Base-by-base conservation (phyloP, 208 protist genomes). In the Leishmania gerbilli region DNA sequence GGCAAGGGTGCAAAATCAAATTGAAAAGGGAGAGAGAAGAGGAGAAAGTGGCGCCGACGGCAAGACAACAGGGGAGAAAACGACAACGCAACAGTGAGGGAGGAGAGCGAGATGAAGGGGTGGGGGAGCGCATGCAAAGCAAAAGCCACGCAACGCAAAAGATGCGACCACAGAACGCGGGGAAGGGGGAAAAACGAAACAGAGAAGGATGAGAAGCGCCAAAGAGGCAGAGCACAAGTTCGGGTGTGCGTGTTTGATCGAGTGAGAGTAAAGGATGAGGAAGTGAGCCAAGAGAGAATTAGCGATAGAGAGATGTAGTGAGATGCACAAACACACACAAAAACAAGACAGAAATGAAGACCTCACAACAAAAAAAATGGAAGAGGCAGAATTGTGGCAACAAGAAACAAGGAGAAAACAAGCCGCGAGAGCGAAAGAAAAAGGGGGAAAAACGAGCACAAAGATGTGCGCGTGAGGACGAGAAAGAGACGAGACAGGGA, bases 401-500 rank as follows among this genome's bases (percentile, higher is more conserved):
- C 2, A 24, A 11, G 24, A 40, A 13, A 31, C 56, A 60, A 40
- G n/a, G 53, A 9, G 31, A 55, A 53, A 21, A 27, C 8, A 76
- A 76, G 31, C 31, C 9, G 31, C 1, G 7, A 45, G 31, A 15
- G 19, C 24, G 9, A 45, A 53, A n/a, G 3, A 24, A 24, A 24
- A 69, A 58, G 19, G 15, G 2, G 31, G 42, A 21, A 13, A 13
- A 27, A 19, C 6, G 45, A 49, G 45, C 21, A 37, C 13, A 34
- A 17, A 49, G 11, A 56, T 13, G 69, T 21, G 24, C 15, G 53
- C 15, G 27, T 47, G 76, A 72, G 0, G 40, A 19, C 8, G 27
- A 72, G 60, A 60, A 49, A n/a, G 51, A 31, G 64, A 75, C 8
- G 5, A 45, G 49, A 64, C 21, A 56, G 56, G 80, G 56, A 77